Evolutionary conservation across 139 green algal genomes (phyloP).

Genomic region (Micractinium conductrix): DNA sequence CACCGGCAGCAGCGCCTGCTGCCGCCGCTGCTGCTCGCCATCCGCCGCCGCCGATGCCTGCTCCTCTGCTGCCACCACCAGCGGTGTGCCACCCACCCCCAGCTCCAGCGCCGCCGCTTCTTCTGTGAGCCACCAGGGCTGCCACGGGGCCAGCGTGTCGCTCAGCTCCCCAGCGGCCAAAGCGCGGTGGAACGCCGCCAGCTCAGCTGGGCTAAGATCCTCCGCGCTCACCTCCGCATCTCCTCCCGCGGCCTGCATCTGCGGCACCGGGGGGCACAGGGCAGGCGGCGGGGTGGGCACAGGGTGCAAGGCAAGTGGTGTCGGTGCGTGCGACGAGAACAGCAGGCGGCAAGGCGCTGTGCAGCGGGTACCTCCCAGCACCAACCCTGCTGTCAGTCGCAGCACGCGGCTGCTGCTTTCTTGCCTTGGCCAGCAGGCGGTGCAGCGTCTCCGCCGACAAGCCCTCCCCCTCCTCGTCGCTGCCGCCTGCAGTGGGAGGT

Average conservation of each 20-base stretch:
- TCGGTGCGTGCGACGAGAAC: too few relatives aligned
- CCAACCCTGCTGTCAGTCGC: too few relatives aligned
- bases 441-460: constrained; percentile 50
- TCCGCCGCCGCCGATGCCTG: background rate
- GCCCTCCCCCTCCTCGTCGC: constrained; percentile 21
- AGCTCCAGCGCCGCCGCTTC: constrained; percentile 52
- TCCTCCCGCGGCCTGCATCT: constrained; percentile 8
- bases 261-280: background rate
- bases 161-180: constrained; percentile 39
- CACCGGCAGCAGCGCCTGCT: background rate
- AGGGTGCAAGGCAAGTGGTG: too few relatives aligned
- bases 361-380: too few relatives aligned
- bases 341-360: too few relatives aligned
- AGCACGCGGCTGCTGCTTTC: too few relatives aligned
- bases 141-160: constrained; percentile 47
- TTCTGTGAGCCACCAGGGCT: constrained; percentile 62
- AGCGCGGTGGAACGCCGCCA: constrained; percentile 48
- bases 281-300: background rate
- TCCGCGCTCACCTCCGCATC: constrained; percentile 41
- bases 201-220: constrained; percentile 59
- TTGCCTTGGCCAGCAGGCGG: constrained; percentile 46
- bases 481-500: too few relatives aligned
- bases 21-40: background rate
- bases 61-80: constrained; percentile 21
- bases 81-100: constrained; percentile 33